phyloP scores from a whole-genome alignment of 768 basidiomycete genomes.

The Xerocomus brunneocitrinus region DNA sequence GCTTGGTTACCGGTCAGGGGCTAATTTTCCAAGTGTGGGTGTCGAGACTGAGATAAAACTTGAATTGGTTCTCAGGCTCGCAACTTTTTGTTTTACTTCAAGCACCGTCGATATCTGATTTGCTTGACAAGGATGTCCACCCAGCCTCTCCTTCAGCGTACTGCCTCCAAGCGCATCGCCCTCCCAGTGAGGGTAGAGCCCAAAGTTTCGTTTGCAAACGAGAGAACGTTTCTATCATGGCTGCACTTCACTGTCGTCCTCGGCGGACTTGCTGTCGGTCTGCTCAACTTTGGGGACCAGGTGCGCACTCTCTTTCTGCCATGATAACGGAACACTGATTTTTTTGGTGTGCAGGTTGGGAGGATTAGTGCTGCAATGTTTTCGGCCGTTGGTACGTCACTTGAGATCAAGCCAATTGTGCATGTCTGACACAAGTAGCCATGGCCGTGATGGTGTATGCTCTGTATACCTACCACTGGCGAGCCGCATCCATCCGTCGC shows the following conservation, averaged over 20 bases:
- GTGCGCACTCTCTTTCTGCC: constrained; percentile 33
- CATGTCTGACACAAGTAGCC: constrained; percentile 45
- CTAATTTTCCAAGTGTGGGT: constrained; percentile 10
- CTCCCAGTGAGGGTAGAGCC: constrained; percentile 93
- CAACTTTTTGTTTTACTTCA: not conserved
- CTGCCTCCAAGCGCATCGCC: constrained; percentile 90
- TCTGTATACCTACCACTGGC: constrained; percentile 92
- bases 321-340: not conserved
- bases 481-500: constrained; percentile 85
- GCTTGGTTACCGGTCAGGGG: constrained; percentile 18
- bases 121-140: constrained; percentile 68
- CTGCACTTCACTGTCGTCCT: constrained; percentile 97
- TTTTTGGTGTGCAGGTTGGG: constrained; percentile 56
- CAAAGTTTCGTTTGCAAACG: constrained; percentile 93
- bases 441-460: constrained; percentile 98
- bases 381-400: constrained; percentile 77
- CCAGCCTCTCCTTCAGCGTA: constrained; percentile 94
- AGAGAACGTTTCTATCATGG: constrained; percentile 97
- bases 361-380: constrained; percentile 97
- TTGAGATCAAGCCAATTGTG: not conserved
- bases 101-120: not conserved
- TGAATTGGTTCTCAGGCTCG: not conserved
- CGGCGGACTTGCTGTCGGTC: constrained; percentile 90
- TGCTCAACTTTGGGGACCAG: constrained; percentile 98
- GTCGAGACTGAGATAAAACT: constrained; percentile 8